Evolutionary conservation across 768 basidiomycete species (phyloP).

Genomic region (Glaciozyma antarctica): DNA sequence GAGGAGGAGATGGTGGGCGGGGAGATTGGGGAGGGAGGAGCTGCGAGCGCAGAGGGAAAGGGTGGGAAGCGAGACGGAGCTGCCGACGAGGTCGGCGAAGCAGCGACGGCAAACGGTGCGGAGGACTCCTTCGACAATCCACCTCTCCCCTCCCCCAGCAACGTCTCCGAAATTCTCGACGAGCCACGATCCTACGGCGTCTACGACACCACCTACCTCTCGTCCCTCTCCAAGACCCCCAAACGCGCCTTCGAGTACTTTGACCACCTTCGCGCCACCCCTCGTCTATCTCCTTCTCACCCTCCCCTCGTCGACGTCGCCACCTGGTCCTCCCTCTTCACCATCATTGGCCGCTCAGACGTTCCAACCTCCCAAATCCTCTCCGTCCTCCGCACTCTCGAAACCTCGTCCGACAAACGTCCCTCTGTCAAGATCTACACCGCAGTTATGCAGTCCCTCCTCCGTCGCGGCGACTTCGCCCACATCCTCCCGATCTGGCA

Average conservation of each 20-base stretch:
- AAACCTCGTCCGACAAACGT: neutral
- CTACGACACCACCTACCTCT: slow-evolving; percentile 36
- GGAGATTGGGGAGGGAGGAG: neutral
- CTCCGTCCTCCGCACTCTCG: slow-evolving; percentile 2
- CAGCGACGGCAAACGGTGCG: slow-evolving; percentile 31
- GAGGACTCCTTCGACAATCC: slow-evolving; percentile 12
- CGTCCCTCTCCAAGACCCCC: slow-evolving; percentile 26
- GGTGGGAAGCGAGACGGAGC: neutral
- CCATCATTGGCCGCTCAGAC: slow-evolving; percentile 1
- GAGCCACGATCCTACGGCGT: slow-evolving; percentile 15
- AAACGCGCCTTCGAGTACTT: slow-evolving; percentile 8
- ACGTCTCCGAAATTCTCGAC: too few species aligned
- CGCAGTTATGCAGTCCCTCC: slow-evolving; percentile 18
- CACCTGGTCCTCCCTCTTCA: slow-evolving; percentile 10
- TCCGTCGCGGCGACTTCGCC: neutral
- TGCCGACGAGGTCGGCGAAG: neutral
- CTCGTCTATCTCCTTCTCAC: neutral
- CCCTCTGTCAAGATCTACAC: slow-evolving; percentile 14
- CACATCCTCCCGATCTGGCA: slow-evolving; percentile 1
- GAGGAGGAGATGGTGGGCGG: too few species aligned
- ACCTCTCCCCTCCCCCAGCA: too few species aligned
- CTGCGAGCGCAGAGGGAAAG: neutral
- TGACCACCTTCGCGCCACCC: neutral
- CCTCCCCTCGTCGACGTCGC: slow-evolving; percentile 5
- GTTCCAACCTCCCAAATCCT: neutral